Evolutionary conservation across 176 grass and related monocot genomes (phyloP), one percentile per base, ranked within the genome.

Genomic region (Carex cristatella): DNA sequence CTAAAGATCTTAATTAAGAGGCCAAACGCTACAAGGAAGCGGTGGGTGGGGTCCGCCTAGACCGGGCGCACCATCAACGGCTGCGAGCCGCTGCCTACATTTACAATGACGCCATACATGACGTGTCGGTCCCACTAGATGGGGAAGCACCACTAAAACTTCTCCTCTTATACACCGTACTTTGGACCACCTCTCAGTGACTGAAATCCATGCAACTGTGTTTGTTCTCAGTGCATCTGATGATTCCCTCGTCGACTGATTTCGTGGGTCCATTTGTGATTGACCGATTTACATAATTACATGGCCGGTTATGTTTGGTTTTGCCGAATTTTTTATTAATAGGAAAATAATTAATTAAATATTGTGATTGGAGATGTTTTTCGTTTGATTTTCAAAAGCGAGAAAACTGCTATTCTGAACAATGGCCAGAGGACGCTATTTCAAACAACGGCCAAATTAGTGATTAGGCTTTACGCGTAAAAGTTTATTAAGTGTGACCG

Each of bases 31-130:
- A 9, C 33, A 82, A 18, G 30, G n/a, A 32, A 75, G 48, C 55
- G 42, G 67, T n/a, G 83, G 42, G 67, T n/a, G 83, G 13, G 80
- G 48, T 37, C 18, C 73, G 68, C 46, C 19, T 19, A 18, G 0
- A 57, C n/a, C 8, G n/a, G 55, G 84, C 88, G 94, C 94, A 97
- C 94, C 40, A 91, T 87, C 76, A 84, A 97, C 94, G 94, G 94
- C 89, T 87, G 88, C 91, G 88, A 87, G 82, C 79, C 86, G 94
- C 88, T 82, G 88, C 91, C 81, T 74, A 84, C 79, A 79, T 19
- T 28, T 65, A 44, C 31, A 18, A 60, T 89, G 73, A 81, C 70
- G 74, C 42, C 48, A 72, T 79, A 38, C 65, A 12, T 66, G 85
- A 60, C 82, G 61, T 55, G 71, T 59, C 4, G 76, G 11, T 68